Base-by-base conservation (phyloP, 768 basidiomycete species). In the Pleurotus pulmonarius region DNA sequence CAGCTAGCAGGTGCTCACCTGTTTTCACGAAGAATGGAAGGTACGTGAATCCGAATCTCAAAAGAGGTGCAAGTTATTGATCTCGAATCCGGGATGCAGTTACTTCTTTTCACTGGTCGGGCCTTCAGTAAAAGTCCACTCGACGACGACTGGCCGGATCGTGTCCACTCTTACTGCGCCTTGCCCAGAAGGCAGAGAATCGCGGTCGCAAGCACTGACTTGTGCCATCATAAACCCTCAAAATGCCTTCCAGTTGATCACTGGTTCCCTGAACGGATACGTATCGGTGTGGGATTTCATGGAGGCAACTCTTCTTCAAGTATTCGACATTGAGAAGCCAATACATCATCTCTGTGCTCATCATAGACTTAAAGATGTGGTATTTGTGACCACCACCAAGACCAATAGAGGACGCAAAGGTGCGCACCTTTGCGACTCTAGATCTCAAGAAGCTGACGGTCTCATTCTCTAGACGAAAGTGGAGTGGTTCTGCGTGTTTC, bases 201-300 rank as follows among this genome's bases (percentile, higher is more conserved):
- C 67, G 58, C 70, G 68, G 56, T 70, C 78, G 4, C 79, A 81
- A 62, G 65, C 75, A 20, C 82, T 98, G 61, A 92, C 94, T 9
- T 82, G 86, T 40, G 82, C 87, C 40, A 73, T 86, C 40, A 71
- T 98, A 55, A 89, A 85, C 67, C 94, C 97, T 12, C 80, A 86
- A 59, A 98, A 97, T 70, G 78, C 85, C 22, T 90, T 93, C 60
- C 97, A 98, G 69, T 71, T 99, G 60, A 83, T 98, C 60, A 93
- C 93, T 9, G 87, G 85, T 47, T 91, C 92, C 6, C 64, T 86
- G 58, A 89, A 94, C 62, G 96, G 94, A n/a, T 80, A 78, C 37
- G 71, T 98, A 59, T 83, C 90, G 67, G 73, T 97, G 22, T 99
- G 97, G 97, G 94, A 98, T 72, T 95, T 90, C 69, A 73, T 95